Conservation (phyloP, 306 rosid species). For the Myrica gale region DNA sequence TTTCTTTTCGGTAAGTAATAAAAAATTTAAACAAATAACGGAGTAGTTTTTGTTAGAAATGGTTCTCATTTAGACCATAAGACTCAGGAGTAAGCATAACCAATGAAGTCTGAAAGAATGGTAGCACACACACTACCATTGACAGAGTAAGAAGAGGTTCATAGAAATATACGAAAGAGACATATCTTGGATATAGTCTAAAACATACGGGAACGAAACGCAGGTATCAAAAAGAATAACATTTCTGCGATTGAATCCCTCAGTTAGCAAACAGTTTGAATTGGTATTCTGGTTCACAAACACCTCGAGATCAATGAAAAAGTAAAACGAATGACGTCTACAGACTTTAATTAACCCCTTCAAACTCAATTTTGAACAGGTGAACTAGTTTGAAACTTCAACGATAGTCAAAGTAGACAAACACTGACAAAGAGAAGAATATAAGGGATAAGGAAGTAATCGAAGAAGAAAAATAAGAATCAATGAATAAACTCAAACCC, state of each 20-base stretch:
- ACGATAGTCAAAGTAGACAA: slow-evolving; percentile 30
- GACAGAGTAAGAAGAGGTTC: slow-evolving; percentile 27
- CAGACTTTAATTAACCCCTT: slow-evolving; percentile 14
- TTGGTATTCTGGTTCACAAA: slow-evolving; percentile 20
- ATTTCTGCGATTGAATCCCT: slow-evolving; percentile 20
- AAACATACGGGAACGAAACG: slow-evolving; percentile 9
- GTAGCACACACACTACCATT: slow-evolving; percentile 21
- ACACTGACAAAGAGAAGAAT: slow-evolving; percentile 20
- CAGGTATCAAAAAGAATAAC: background rate
- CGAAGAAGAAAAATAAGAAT: slow-evolving; percentile 15
- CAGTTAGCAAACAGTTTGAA: slow-evolving; percentile 19
- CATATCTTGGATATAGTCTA: slow-evolving; percentile 21
- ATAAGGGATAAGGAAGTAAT: background rate
- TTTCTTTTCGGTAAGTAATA: background rate
- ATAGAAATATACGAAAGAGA: slow-evolving; percentile 16
- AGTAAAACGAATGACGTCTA: slow-evolving; percentile 27
- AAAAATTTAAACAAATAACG: slow-evolving; percentile 4
- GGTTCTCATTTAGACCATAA: slow-evolving; percentile 10
- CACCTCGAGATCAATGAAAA: slow-evolving; percentile 30
- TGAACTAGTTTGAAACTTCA: slow-evolving; percentile 36
- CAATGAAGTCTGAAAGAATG: slow-evolving; percentile 28
- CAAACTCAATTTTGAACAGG: slow-evolving; percentile 31
- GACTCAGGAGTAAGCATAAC: slow-evolving; percentile 17
- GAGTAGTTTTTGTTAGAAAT: background rate
- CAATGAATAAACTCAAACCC: slow-evolving; percentile 37